These are phyloP conservation scores for Chlamydomonas applanata DNA, from an alignment of 139 green algal species.

Conservation along the genomic window DNA sequence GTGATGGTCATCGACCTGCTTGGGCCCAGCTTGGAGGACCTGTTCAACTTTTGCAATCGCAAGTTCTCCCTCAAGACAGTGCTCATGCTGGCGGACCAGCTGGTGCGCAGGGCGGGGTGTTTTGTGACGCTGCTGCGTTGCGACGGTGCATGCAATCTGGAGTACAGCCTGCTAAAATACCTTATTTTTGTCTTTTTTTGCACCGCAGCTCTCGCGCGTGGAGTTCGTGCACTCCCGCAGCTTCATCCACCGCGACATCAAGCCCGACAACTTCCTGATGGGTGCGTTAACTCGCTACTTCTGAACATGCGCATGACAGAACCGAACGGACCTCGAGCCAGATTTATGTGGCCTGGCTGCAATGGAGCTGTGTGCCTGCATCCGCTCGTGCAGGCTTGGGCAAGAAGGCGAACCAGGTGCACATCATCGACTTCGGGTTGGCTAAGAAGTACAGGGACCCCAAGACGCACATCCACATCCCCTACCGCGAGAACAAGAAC, in stretches of 20 bases:
- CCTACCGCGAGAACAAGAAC: conserved; percentile 96
- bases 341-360: not conserved
- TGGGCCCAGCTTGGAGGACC: conserved; percentile 93
- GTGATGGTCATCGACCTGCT: conserved; percentile 99
- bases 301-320: no score
- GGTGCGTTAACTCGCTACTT: conserved; percentile 8
- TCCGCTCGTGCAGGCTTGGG: conserved; percentile 83
- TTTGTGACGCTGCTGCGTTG: not conserved
- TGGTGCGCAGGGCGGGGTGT: conserved; percentile 63
- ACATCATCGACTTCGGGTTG: conserved; percentile 99
- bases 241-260: conserved; percentile 95
- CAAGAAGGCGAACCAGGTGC: conserved; percentile 97
- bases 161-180: not conserved
- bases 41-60: conserved; percentile 99
- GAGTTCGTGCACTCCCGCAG: conserved; percentile 97
- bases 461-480: conserved; percentile 98
- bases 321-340: no score
- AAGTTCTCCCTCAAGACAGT: conserved; percentile 98
- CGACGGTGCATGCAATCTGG: no score
- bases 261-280: conserved; percentile 84
- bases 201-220: conserved; percentile 84
- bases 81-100: conserved; percentile 98
- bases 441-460: conserved; percentile 99
- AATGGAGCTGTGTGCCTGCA: conserved; percentile 93
- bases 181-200: no score